phyloP scores from a whole-genome alignment of 345 rosid species.

The Eucalyptus sp. region DNA sequence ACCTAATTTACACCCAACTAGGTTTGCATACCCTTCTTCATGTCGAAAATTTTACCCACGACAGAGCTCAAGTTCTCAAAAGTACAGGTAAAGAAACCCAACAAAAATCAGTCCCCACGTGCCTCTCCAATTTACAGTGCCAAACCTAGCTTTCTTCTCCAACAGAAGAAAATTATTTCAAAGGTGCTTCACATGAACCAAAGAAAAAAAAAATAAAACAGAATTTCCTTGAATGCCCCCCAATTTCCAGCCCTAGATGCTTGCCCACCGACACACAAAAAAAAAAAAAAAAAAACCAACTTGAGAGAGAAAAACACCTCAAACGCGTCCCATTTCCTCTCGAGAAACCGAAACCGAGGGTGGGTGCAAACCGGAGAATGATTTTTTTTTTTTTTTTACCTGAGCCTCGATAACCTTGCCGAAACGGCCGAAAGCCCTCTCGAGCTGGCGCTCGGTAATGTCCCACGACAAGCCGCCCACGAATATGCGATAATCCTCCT shows the following conservation, averaged over 20 bases:
- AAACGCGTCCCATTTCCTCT: background rate
- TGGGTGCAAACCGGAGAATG: background rate
- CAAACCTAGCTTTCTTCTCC: background rate
- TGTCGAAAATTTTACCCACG: background rate
- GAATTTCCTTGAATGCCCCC: background rate
- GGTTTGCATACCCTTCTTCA: background rate
- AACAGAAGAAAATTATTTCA: background rate
- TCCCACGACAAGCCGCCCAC: constrained; percentile 93
- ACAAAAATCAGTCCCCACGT: background rate
- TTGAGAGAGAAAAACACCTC: background rate
- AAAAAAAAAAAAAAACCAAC: background rate
- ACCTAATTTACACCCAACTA: background rate
- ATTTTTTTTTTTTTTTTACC: constrained; percentile 18
- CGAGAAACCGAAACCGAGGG: background rate
- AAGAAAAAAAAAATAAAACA: background rate
- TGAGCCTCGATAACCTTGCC: constrained; percentile 82
- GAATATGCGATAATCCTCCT: constrained; percentile 76
- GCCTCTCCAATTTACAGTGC: background rate
- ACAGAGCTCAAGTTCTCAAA: background rate
- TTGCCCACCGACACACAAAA: background rate
- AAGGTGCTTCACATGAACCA: background rate
- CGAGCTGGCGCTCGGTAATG: constrained; percentile 75
- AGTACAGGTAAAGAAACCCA: background rate
- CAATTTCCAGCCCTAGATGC: background rate
- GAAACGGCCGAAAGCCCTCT: constrained; percentile 66